These are phyloP conservation scores for Nymphaea colorata DNA, from an alignment of 164 flowering plant genomes.

Conservation along the genomic window DNA sequence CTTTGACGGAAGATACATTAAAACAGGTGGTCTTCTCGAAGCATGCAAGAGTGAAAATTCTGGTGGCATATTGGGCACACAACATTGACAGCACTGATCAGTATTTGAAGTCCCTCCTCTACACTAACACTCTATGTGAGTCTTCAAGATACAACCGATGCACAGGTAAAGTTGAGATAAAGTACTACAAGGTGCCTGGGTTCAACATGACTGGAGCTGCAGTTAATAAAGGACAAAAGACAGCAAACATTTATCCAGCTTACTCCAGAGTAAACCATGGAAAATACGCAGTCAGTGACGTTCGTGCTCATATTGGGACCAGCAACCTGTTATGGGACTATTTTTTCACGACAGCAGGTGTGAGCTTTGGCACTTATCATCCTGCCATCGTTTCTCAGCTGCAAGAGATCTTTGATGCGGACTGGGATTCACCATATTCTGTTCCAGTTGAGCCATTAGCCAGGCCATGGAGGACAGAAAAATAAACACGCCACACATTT, in stretches of 20 bases:
- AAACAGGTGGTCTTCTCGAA: constrained; percentile 77
- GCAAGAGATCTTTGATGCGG: constrained; percentile 77
- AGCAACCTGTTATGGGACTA: constrained; percentile 96
- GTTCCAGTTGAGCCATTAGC: constrained; percentile 45
- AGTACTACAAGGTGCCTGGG: constrained; percentile 73
- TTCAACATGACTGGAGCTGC: constrained; percentile 82
- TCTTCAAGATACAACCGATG: constrained; percentile 70
- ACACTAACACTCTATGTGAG: constrained; percentile 60
- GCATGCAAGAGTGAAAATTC: constrained; percentile 70
- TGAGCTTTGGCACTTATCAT: constrained; percentile 80
- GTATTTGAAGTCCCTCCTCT: constrained; percentile 76
- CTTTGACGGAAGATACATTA: background rate
- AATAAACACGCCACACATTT: too few species aligned
- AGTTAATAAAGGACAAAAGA: constrained; percentile 25
- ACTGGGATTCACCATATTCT: constrained; percentile 87
- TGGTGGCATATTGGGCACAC: constrained; percentile 85
- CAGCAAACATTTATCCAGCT: constrained; percentile 68
- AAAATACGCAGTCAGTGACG: constrained; percentile 80
- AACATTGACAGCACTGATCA: constrained; percentile 58
- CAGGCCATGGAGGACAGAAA: background rate
- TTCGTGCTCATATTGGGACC: constrained; percentile 83
- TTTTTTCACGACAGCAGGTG: constrained; percentile 75
- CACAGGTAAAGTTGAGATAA: constrained; percentile 72
- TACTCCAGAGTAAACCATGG: constrained; percentile 86
- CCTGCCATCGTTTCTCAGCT: constrained; percentile 73